Base-by-base conservation (phyloP, 2,329 filamentous ascomycete species). In the Alternaria alternata region DNA sequence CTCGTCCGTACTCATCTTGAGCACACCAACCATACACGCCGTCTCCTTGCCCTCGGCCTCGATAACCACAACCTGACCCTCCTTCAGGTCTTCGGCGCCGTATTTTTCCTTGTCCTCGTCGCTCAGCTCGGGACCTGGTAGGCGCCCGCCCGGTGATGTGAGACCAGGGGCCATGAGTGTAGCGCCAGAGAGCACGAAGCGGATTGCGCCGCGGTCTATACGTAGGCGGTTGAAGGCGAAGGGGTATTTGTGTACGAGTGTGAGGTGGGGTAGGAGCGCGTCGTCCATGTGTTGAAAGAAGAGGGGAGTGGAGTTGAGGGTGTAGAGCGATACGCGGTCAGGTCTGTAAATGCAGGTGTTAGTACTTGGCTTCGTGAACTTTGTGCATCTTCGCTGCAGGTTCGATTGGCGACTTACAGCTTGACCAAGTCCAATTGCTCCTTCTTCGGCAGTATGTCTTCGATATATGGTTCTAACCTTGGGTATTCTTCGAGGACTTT, bases 101-200 rank as follows among this genome's bases (percentile, higher is more conserved):
- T 85, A 85, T 55, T 73, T 73, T 20, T 81, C 78, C 16, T 76
- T 78, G 6, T 79, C 75, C 32, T 78, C 75, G 11, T 78, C 58
- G 39, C 78, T 67, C 12, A 69, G 20, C 0, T 66, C 63, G 6
- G 81, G 78, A 63, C 87, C 81, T 0, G 95, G 95, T 72, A 99
- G 80, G 48, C 91, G 80, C 0, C 95, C 95, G 0, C 95, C 95
- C 0, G 88, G 81, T 20, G 89, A 93, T 28, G 95, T 99, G 70
- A 99, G 80, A 0, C 95, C 95, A 0, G 95, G 95, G 1, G 93
- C 94, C 95, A 99, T 99, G 64, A 99, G 89, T 14, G 94, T 93
- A 1, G 95, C 95, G 44, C 95, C 95, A 1, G 89, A 92, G 2
- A 99, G 87, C 26, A 99, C 94, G 81, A 99, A 99, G 62, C 95